Conservation (phyloP, 1,139 yeast species). For the Wickerhamomyces sp. region DNA sequence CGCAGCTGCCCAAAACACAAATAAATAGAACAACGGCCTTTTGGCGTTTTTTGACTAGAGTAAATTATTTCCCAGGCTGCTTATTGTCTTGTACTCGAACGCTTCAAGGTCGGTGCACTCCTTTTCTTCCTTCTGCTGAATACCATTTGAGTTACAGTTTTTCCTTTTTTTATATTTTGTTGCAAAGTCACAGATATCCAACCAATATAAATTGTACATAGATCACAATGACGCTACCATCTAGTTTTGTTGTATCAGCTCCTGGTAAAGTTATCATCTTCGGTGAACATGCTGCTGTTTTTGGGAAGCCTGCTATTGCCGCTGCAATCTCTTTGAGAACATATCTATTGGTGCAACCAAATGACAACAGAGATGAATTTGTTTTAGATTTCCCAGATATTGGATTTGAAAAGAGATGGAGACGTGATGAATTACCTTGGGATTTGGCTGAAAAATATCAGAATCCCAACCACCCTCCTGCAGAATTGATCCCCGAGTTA, state of each 20-base stretch:
- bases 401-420: conserved; percentile 60
- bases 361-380: conserved; percentile 33
- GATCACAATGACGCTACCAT: conserved; percentile 8
- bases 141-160: too few species aligned
- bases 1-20: not conserved
- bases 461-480: conserved; percentile 37
- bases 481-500: conserved; percentile 57
- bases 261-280: conserved; percentile 96
- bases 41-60: too few species aligned
- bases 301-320: conserved; percentile 87
- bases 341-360: conserved; percentile 57
- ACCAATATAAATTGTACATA: too few species aligned
- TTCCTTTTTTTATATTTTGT: too few species aligned
- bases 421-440: conserved; percentile 58
- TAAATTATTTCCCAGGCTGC: too few species aligned
- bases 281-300: conserved; percentile 97
- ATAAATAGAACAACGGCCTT: not conserved
- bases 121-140: too few species aligned
- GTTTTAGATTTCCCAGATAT: conserved; percentile 83
- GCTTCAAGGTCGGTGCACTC: too few species aligned
- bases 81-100: too few species aligned
- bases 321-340: conserved; percentile 84
- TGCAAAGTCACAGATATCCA: too few species aligned
- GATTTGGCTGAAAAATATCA: conserved; percentile 29
- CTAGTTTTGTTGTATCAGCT: conserved; percentile 76